phyloP scores from a whole-genome alignment of 306 rosid genomes.

The Prunus padus region DNA sequence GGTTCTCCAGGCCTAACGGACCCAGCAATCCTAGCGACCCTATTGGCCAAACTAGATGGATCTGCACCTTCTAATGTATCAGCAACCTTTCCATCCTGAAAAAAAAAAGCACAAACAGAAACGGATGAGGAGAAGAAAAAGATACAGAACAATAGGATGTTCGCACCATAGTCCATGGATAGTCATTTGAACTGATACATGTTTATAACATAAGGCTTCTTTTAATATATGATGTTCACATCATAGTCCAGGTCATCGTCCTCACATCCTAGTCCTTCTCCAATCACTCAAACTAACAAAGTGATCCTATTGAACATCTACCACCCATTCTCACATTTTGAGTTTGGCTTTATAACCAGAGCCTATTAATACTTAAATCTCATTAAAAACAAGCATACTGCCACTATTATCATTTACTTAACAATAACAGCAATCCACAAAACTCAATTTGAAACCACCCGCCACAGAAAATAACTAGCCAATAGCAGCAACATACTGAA shows the following conservation, averaged over 20 bases:
- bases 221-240: neutral
- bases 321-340: neutral
- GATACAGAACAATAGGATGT: neutral
- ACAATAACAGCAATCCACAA: neutral
- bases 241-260: neutral
- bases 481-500: no score
- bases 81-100: constrained; percentile 77
- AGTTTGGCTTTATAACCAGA: neutral
- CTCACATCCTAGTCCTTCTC: neutral
- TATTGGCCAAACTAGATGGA: constrained; percentile 96
- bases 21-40: constrained; percentile 84
- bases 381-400: neutral
- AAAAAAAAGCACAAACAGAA: constrained; percentile 9
- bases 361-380: neutral
- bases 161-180: no score
- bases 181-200: neutral
- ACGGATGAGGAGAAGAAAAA: neutral
- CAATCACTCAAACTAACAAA: neutral
- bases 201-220: neutral
- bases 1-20: constrained; percentile 61
- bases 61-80: constrained; percentile 96
- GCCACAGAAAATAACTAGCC: no score
- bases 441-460: neutral
- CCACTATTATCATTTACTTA: neutral
- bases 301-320: neutral